phyloP scores from a whole-genome alignment of 768 basidiomycete species.

The Boletus pseudo-olivaceus region DNA sequence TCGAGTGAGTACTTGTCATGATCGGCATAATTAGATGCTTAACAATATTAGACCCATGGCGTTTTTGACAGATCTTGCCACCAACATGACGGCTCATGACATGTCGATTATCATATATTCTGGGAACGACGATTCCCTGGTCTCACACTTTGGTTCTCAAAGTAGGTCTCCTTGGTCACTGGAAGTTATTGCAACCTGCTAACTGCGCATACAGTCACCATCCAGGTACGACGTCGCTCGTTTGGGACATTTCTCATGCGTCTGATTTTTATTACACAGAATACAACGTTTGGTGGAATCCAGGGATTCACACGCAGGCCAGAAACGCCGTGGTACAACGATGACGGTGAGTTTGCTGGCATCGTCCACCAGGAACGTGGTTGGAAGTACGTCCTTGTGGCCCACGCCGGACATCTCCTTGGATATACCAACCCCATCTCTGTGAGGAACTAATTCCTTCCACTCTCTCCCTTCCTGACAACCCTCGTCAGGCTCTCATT shows the following conservation, averaged over 20 bases:
- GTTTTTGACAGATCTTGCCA: conserved; percentile 62
- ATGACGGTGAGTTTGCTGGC: conserved; percentile 53
- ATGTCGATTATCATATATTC: conserved; percentile 56
- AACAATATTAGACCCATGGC: conserved; percentile 41
- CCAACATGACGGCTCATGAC: conserved; percentile 49
- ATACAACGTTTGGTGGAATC: conserved; percentile 77
- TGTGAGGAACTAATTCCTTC: conserved; percentile 36
- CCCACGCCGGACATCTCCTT: conserved; percentile 38
- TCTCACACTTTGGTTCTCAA: conserved; percentile 61
- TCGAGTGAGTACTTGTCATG: conserved; percentile 27
- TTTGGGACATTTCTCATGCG: background rate
- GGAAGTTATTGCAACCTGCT: background rate
- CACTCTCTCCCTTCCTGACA: background rate
- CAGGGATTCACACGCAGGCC: conserved; percentile 71
- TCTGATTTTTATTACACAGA: conserved; percentile 37
- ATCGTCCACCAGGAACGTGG: conserved; percentile 72
- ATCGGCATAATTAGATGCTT: background rate
- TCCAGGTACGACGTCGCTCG: conserved; percentile 39
- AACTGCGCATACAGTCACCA: conserved; percentile 40
- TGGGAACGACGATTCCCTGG: conserved; percentile 65
- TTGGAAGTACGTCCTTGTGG: conserved; percentile 43
- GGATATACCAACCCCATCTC: conserved; percentile 32
- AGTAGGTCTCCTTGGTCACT: conserved; percentile 33
- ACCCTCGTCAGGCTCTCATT: conserved; percentile 44
- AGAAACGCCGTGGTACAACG: conserved; percentile 62